Evolutionary conservation across 2,329 filamentous ascomycete species (phyloP).

Genomic region (Colletotrichum neosansevieriae): DNA sequence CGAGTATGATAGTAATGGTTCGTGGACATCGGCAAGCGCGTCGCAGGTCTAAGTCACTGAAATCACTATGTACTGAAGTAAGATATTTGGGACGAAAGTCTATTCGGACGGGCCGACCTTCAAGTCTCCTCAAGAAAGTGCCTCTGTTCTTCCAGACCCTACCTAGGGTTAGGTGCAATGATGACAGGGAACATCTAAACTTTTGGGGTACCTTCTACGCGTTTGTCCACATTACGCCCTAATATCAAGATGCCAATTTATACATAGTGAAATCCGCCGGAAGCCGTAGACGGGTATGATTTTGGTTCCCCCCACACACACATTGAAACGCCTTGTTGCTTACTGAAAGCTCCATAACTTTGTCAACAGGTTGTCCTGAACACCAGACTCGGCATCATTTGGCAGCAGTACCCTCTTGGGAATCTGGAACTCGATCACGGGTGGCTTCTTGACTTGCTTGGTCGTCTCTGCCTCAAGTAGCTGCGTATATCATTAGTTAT

Average conservation of each 20-base stretch:
- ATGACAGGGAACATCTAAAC: slow-evolving; percentile 16
- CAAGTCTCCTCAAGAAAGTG: background rate
- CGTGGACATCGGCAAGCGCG: background rate
- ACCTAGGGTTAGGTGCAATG: background rate
- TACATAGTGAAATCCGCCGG: background rate
- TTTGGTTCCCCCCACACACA: background rate
- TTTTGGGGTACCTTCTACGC: slow-evolving; percentile 24
- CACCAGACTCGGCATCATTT: slow-evolving; percentile 59
- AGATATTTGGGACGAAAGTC: background rate
- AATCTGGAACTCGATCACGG: slow-evolving; percentile 94
- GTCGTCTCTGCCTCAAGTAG: slow-evolving; percentile 86
- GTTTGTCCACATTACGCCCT: slow-evolving; percentile 12
- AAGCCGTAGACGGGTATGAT: background rate
- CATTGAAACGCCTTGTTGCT: slow-evolving; percentile 1
- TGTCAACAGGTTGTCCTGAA: slow-evolving; percentile 67
- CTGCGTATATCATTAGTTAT: slow-evolving; percentile 58
- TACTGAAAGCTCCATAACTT: slow-evolving; percentile 71
- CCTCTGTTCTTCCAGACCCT: background rate
- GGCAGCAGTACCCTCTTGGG: slow-evolving; percentile 82
- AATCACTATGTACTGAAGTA: too few relatives aligned
- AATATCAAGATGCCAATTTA: slow-evolving; percentile 22
- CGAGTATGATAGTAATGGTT: background rate
- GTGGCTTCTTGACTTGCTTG: slow-evolving; percentile 86
- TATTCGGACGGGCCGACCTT: background rate
- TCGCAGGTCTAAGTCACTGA: background rate